phyloP scores from a whole-genome alignment of 192 early-diverging fungal species.

The Funneliformis mosseae region DNA sequence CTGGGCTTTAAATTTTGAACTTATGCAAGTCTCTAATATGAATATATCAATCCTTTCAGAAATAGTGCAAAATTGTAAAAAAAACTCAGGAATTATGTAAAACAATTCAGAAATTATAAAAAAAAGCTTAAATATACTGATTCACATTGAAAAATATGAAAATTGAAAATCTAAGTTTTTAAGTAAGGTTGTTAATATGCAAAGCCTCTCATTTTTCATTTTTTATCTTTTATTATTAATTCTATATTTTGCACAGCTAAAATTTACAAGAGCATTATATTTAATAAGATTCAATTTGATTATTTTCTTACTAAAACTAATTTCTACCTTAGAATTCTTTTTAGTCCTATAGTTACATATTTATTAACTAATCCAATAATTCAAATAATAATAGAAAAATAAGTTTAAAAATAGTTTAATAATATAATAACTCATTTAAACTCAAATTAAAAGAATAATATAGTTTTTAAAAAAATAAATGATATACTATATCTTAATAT shows the following conservation, averaged over 20 bases:
- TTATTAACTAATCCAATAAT: too few species aligned
- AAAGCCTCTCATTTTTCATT: neutral
- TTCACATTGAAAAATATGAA: neutral
- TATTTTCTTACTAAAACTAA: neutral
- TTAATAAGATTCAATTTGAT: neutral
- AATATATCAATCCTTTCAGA: neutral
- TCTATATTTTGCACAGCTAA: neutral
- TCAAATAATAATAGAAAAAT: too few species aligned
- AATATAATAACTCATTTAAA: too few species aligned
- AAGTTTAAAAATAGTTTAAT: too few species aligned
- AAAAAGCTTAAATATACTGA: neutral
- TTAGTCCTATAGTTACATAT: too few species aligned
- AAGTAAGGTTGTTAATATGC: neutral
- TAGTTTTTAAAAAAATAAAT: neutral
- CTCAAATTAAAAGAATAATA: too few species aligned
- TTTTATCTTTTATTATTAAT: neutral
- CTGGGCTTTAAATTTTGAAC: too few species aligned
- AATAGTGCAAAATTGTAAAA: neutral
- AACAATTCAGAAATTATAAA: conserved; percentile 7
- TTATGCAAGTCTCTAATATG: too few species aligned
- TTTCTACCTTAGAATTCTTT: neutral
- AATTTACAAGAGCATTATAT: neutral
- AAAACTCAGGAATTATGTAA: neutral
- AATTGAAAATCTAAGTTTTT: neutral
- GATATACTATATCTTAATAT: neutral